Percentiles rank a stretch among this genome's conserved stretches.
Conservation (phyloP, 2,329 filamentous ascomycete genomes). For the Nannizzia gypsea region DNA sequence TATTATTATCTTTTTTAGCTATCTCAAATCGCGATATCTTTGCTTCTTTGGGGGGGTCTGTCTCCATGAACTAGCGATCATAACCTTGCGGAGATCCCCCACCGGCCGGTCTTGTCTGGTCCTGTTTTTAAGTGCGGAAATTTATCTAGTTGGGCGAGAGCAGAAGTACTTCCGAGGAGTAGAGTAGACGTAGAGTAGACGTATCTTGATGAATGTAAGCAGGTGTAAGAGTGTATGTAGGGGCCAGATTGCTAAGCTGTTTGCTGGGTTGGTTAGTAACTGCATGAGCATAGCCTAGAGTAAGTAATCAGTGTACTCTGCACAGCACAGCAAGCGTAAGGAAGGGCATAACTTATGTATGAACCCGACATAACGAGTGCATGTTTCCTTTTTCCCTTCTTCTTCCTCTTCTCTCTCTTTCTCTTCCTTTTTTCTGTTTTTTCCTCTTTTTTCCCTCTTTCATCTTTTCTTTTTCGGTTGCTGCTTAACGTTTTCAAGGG, state of each 20-base stretch:
- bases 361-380: background rate
- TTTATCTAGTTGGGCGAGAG: background rate
- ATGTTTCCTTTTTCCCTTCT: too few species aligned
- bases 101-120: too few species aligned
- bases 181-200: too few species aligned
- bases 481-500: background rate
- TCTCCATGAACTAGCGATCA: background rate
- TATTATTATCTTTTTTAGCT: background rate
- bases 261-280: too few species aligned
- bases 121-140: background rate
- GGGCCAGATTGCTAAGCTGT: too few species aligned
- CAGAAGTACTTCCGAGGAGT: too few species aligned
- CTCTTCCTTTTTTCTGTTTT: background rate
- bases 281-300: too few species aligned
- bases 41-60: background rate
- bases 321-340: too few species aligned
- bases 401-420: background rate
- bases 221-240: too few species aligned
- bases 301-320: background rate
- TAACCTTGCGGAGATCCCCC: conserved; percentile 4
- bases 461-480: background rate
- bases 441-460: background rate
- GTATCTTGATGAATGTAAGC: too few species aligned
- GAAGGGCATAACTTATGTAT: too few species aligned
- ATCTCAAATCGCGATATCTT: background rate